These are phyloP conservation scores for Argentina anserina DNA, from an alignment of 306 rosid species.

Conservation along the genomic window DNA sequence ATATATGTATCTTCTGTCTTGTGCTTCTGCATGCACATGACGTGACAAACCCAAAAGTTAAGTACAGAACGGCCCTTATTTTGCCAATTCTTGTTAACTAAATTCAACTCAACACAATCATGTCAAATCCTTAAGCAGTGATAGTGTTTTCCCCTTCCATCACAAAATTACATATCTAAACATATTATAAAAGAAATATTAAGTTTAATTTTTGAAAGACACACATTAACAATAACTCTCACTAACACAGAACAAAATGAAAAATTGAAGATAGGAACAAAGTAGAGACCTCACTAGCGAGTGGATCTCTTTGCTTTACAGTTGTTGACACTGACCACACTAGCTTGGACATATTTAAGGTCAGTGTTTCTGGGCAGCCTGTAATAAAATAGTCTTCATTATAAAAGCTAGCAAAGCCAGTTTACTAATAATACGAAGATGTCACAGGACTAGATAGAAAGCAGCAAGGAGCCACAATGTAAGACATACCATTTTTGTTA, in stretches of 20 bases:
- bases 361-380: conserved; percentile 91
- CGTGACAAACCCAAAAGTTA: background rate
- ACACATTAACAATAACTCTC: background rate
- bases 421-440: background rate
- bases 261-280: conserved; percentile 10
- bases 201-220: background rate
- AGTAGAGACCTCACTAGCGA: conserved; percentile 89
- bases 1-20: background rate
- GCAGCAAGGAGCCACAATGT: conserved; percentile 2
- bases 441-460: background rate
- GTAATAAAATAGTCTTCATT: conserved; percentile 21
- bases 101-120: background rate
- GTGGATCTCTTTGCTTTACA: conserved; percentile 85
- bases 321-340: conserved; percentile 76
- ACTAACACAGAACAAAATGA: background rate
- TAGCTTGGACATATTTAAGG: conserved; percentile 82
- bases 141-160: background rate
- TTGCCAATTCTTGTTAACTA: background rate
- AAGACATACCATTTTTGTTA: conserved; percentile 68
- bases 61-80: background rate
- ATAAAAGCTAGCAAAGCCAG: conserved; percentile 18
- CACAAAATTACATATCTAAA: background rate
- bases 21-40: background rate
- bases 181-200: background rate
- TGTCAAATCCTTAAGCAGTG: background rate